Evolutionary conservation across 1,284 basidiomycete genomes (phyloP), one percentile per base, ranked within the genome.

Genomic region (Cutaneotrichosporon sp.): DNA sequence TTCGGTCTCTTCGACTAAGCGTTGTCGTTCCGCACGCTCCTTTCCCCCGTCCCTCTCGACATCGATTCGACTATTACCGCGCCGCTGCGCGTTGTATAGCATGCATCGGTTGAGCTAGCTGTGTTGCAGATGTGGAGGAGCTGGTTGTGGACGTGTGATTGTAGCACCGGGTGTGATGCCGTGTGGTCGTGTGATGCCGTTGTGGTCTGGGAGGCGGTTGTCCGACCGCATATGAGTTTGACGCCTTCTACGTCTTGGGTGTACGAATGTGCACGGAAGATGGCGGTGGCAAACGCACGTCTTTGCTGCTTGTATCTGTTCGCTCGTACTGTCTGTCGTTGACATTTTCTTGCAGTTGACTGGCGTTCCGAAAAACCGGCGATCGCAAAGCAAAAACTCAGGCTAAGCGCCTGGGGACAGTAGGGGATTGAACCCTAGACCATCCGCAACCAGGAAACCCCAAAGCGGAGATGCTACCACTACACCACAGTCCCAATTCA

Each of bases 1-100:
- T 93, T 93, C 78, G 90, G 90, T 80, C 83, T 93, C 61, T 93
- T 93, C 82, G 90, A 93, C 80, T 92, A 85, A 82, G 64, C 72
- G 61, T 49, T 12, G 37, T 9, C 49, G 17, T 29, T 29, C 42
- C 29, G 14, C 42, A 31, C 27, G n/a, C 24, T 29, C 16, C 42
- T 22, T 44, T 31, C 14, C 38, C 24, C 19, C 19, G 22, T 32
- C 42, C 38, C 29, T 31, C 26, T 24, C 41, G 27, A 44, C 42
- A n/a, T 32, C 42, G 27, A 31, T 31, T 22, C 42, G 42, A 31
- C 29, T 32, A 39, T n/a, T 26, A n/a, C n/a, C n/a, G n/a, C n/a
- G n/a, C n/a, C n/a, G n/a, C n/a, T n/a, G 22, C 38, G 26, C 46
- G 35, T 39, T n/a, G 38, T 5, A 38, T 34, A 20, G 19, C 17